Evolutionary conservation across 495 filamentous ascomycete species (phyloP), one percentile per base, ranked within the genome.

Genomic region (Penicillium riverlandense): DNA sequence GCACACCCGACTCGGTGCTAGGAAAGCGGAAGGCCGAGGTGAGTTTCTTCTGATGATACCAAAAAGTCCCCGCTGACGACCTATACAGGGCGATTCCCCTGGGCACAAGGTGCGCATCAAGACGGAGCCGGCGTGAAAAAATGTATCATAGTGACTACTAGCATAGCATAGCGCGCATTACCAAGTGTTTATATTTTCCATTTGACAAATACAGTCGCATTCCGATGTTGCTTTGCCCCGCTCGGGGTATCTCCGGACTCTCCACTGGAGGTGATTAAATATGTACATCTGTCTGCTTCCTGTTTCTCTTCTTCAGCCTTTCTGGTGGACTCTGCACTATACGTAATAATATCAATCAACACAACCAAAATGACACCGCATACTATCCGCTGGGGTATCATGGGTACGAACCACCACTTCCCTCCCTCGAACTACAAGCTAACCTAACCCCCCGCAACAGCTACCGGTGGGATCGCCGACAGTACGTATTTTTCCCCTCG

Each of bases 11-110:
- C 53, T 76, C 77, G 13, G 74, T 86, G 22, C 61, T 88, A 43
- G 85, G 85, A 32, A 91, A 91, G 67, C 69, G 85, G 30, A 90
- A 90, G 58, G 82, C 82, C 40, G 83, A 86, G 71, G 82, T 82
- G 51, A 67, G 80, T 62, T 11, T 37, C 10, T 45, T 32, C 12
- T 13, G 16, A 9, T 9, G 37, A 32, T 13, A 35, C 5, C 43
- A 35, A 22, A 22, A 22, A 22, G 4, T 22, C 22, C 22, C 22
- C 22, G 3, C 22, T 22, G 22, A 22, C 22, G 22, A 22, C 4
- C 2, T 22, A 3, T 22, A 22, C 34, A 66, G 50, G 61, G 55
- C 6, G 63, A 71, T 22, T 71, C 67, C 35, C 68, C 67, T 4
- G 54, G 65, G 7, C 55, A 58, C 8, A 62, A 66, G 29, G 58